Evolutionary conservation across 73 alveolate species (phyloP), one percentile per base, ranked within the genome.

Genomic region (Effrenium voratum): DNA sequence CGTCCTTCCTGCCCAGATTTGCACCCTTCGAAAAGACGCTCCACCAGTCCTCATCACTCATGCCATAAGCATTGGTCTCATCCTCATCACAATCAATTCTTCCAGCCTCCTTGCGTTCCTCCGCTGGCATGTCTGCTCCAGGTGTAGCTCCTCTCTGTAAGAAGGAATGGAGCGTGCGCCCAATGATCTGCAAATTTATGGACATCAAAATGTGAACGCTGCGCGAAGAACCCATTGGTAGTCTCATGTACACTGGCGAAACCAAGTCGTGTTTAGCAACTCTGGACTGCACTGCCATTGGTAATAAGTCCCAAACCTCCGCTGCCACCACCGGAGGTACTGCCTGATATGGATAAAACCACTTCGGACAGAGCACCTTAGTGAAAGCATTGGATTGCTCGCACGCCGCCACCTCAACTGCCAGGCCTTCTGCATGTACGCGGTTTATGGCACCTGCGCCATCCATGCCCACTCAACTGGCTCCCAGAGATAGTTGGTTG

Each of bases 331-430:
- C 24, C 13, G 81, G 49, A 34, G 81, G 81, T 1, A 30, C 47
- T 4, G 81, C 81, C 24, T 34, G 30, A 1, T 70, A 70, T 46
- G 47, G 47, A 32, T 5, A 0, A 44, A n/a, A 34, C 81, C 81
- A 36, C 10, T 16, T 30, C 47, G 81, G 81, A 22, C n/a, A 44
- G 6, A 46, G 47, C 13, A 70, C 81, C 30, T 28, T 24, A 3
- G 81, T 70, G 81, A 70, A 70, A 0, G 81, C 81, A 70, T 70
- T 70, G 44, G 81, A 10, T 6, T 70, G 81, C 28, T 70, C 81
- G 26, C 81, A 70, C 1, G 81, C 30, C 30, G 81, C 49, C 1
- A 70, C 47, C 47, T 70, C 49, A 15, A 70, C 8, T 24, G 44
- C 38, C 22, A 34, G 47, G 22, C 81, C 81, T n/a, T 16, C 47